Evolutionary conservation across 2,329 filamentous ascomycete genomes (phyloP), one percentile per base, ranked within the genome.

Genomic region (Pyrenochaeta sp.): DNA sequence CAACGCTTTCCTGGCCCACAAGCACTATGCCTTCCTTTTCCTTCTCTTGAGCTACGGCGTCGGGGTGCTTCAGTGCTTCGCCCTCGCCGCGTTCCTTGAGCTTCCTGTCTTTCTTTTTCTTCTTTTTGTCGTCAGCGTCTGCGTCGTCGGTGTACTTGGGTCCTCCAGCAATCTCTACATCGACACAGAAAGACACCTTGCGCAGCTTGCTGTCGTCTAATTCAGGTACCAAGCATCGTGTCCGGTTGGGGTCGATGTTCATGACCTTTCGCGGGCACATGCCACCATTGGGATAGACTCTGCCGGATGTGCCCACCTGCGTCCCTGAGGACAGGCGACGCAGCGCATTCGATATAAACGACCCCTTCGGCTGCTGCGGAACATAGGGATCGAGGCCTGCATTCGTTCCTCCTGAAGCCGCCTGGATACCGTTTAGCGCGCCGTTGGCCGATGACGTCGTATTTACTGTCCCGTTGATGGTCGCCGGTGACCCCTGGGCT

Each of bases 151-250:
- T 78, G 64, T 96, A 95, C 64, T 86, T 88, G 20, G 93, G 91
- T 69, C 91, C 87, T 0, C 92, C 91, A 2, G 94, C 94, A 69
- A 99, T 96, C 75, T 99, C 95, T 4, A 99, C 93, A 69, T 99
- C 95, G 2, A 99, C 95, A 65, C 91, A 97, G 70, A 99, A 99
- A 0, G 94, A 90, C 0, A 99, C 95, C 47, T 92, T 87, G 48
- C 92, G 86, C 54, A 99, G 77, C 73, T 95, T 97, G 43, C 86
- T 85, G 67, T 89, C 86, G 61, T 92, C 88, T 41, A 99, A 81
- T 62, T 96, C 93, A 4, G 85, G 80, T 27, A 98, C 86, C 20
- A 86, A 83, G 73, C 92, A 96, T 60, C 95, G 82, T 69, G 94
- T 88, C 36, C 95, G 86, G 62, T 89, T 84, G 7, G 80, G 86